Evolutionary conservation across 2,329 filamentous ascomycete genomes (phyloP), one percentile per base, ranked within the genome.

Genomic region (Pseudogymnoascus sp.): DNA sequence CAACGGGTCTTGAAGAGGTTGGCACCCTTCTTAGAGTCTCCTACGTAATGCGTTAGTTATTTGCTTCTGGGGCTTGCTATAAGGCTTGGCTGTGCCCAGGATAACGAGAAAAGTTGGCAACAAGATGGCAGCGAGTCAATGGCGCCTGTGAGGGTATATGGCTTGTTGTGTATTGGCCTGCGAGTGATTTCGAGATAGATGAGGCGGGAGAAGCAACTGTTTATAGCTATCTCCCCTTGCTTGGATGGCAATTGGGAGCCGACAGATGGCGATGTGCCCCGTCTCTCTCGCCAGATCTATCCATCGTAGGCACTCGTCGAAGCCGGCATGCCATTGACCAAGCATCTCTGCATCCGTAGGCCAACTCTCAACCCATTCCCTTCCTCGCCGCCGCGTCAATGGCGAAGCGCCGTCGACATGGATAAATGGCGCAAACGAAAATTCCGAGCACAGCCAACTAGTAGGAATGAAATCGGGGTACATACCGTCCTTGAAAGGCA

Each of bases 1-100:
- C 94, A 99, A 77, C 94, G 88, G 70, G 92, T 97, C 87, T 97
- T 96, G 91, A 97, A 97, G 76, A 97, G 90, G 83, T 88, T 90
- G 79, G 91, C 93, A 85, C 93, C 93, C 89, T 97, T 97, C 83
- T 92, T 91, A 74, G 82, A 74, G 79, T 97, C 91, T 83, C 91
- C 92, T 96, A 73, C 41, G 68, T 60, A 59, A 34, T 58, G 34
- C 18, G 30, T 58, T 58, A 58, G 54, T 58, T 25, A 16, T 25
- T 9, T 30, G 41, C 16, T 50, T 30, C 22, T 30, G 4, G 41
- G 16, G 22, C 16, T 47, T 30, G 22, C 4, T 50, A n/a, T 18
- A 4, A 16, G 14, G 41, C 41, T 50, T 16, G 41, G 41, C 41
- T 30, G 41, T 50, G 41, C 22, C 41, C 14, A 50, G 22, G 41